Conservation (phyloP, 1,284 basidiomycete species). For the Ceratobasidium sp. region DNA sequence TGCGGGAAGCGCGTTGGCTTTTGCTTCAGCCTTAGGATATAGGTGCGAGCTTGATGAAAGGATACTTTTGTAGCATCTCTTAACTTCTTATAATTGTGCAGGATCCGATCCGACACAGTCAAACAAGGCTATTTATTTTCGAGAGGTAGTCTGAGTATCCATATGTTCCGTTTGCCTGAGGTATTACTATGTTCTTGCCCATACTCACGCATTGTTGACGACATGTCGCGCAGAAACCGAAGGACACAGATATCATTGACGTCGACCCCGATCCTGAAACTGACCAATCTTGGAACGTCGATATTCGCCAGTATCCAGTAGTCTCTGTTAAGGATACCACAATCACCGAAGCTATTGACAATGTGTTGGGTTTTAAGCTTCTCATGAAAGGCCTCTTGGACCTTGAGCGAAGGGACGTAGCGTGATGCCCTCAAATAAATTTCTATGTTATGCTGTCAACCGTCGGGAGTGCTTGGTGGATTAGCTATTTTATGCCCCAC, state of each 20-base stretch:
- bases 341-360: conserved; percentile 38
- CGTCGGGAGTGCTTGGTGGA: background rate
- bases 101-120: conserved; percentile 9
- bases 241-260: conserved; percentile 30
- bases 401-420: conserved; percentile 33
- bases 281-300: conserved; percentile 31
- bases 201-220: background rate
- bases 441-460: background rate
- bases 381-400: conserved; percentile 39
- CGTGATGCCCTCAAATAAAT: background rate
- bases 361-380: conserved; percentile 29
- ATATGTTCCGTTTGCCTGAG: conserved; percentile 32
- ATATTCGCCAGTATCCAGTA: conserved; percentile 36
- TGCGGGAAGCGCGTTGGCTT: conserved; percentile 25
- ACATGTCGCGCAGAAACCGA: conserved; percentile 16
- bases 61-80: background rate
- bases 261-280: conserved; percentile 28
- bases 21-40: conserved; percentile 42
- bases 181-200: background rate
- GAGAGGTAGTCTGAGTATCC: conserved; percentile 23
- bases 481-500: conserved; percentile 18
- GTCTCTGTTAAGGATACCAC: conserved; percentile 40
- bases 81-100: background rate
- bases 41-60: background rate
- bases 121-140: conserved; percentile 35